Evolutionary conservation across 805 yeast genomes (phyloP), one percentile per base, ranked within the genome.

Genomic region (Metschnikowia chrysomelidarum): DNA sequence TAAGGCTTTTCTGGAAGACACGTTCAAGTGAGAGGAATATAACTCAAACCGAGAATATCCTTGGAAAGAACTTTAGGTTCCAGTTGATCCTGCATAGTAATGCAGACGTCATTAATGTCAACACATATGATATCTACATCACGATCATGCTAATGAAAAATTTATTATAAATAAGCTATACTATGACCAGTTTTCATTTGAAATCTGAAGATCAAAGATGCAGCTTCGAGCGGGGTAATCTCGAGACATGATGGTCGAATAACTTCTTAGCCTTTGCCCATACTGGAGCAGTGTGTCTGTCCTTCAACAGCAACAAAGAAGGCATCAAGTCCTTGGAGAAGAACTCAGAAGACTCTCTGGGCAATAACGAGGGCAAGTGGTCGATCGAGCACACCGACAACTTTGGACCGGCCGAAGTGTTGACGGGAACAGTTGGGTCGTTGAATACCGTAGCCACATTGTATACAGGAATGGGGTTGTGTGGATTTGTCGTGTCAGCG

Each of bases 401-500:
- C 59, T 82, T 82, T 46, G 96, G 94, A 39, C 96, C 96, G 21
- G 63, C 69, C 18, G 82, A 71, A 24, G 93, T 80, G 43, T 80
- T 78, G 25, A 91, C 98, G 6, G 65, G 62, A 29, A 87, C 97
- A 2, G 96, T 89, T 47, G 98, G 99, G 51, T 87, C 77, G 47
- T 77, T 76, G 71, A 93, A 93, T 5, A 82, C 88, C 19, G 98
- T 91, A 38, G 96, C 95, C 48, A 87, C 72, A 16, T 78, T 70
- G 64, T 93, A 94, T 36, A 93, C 91, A 43, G 99, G 98, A 41
- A 93, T 77, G 39, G 99, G 99, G 69, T 93, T 93, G 72, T 88
- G 91, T 43, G 97, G 97, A 64, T 93, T 93, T 36, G 98, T 93
- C 30, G 98, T 93, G 67, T 93, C 99, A 38, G 98, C 98, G 34